phyloP scores from a whole-genome alignment of 176 grass and related monocot species.

The Musa acuminata region DNA sequence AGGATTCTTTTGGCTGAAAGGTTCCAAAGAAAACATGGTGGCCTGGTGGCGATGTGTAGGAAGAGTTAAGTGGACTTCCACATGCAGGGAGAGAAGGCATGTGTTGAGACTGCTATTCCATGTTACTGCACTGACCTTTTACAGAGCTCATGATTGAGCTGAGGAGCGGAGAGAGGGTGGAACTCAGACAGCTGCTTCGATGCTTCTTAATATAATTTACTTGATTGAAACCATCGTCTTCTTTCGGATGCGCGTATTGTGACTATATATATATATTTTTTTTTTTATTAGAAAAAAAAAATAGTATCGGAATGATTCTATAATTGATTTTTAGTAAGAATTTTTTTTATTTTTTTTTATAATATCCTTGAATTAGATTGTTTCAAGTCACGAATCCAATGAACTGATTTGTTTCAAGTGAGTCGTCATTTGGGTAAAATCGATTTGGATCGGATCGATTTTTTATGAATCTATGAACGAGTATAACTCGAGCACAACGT shows the following conservation, averaged over 20 bases:
- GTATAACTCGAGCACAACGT: too few species aligned
- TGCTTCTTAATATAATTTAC: neutral
- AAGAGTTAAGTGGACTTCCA: neutral
- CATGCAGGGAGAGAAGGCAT: neutral
- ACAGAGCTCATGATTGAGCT: neutral
- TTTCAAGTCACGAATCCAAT: too few species aligned
- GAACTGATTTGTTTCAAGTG: too few species aligned
- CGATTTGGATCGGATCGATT: too few species aligned
- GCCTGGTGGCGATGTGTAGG: neutral
- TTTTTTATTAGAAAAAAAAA: too few species aligned
- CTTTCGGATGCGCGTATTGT: neutral
- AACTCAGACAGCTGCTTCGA: neutral
- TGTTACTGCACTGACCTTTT: neutral
- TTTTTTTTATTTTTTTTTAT: too few species aligned
- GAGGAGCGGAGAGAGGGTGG: neutral
- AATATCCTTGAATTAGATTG: too few species aligned
- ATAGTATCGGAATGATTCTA: too few species aligned
- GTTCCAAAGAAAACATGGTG: neutral
- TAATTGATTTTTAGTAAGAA: too few species aligned
- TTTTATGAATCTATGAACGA: too few species aligned
- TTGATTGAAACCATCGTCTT: neutral
- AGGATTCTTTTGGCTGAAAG: neutral
- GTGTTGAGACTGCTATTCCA: neutral
- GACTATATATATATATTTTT: too few species aligned
- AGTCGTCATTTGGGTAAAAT: too few species aligned